Percentiles rank a stretch among this genome's conserved stretches.
Evolutionary conservation across 2,329 filamentous ascomycete species (phyloP).

Genomic region (Sporothrix dimorphospora): DNA sequence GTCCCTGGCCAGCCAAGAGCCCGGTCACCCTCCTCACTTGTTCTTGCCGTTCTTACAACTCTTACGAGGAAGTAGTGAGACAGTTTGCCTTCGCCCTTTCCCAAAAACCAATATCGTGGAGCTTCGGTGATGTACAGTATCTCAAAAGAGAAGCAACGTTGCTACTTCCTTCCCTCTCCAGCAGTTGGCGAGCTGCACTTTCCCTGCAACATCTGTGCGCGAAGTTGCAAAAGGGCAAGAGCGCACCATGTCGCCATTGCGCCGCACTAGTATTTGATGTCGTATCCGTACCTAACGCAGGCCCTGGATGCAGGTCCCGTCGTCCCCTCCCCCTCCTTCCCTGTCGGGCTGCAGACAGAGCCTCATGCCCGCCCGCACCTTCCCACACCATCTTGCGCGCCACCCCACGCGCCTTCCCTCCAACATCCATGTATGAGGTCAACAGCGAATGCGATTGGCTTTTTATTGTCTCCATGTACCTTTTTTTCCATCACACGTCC

Average conservation of each 20-base stretch:
- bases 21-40: not conserved
- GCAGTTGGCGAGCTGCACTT: too few species aligned
- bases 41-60: not conserved
- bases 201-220: slow-evolving; percentile 11
- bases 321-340: not conserved
- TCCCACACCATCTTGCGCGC: not conserved
- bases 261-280: not conserved
- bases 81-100: not conserved
- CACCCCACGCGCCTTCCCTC: slow-evolving; percentile 8
- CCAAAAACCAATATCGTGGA: not conserved
- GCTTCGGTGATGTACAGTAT: not conserved
- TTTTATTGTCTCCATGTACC: not conserved
- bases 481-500: slow-evolving; percentile 1
- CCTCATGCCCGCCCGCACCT: slow-evolving; percentile 15
- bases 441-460: not conserved
- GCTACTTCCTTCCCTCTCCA: not conserved
- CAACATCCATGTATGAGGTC: slow-evolving; percentile 1
- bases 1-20: not conserved
- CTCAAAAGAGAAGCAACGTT: slow-evolving; percentile 9
- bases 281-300: slow-evolving; percentile 22
- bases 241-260: slow-evolving; percentile 4
- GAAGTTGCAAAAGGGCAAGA: not conserved
- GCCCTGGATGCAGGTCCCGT: slow-evolving; percentile 9
- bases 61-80: not conserved
- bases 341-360: slow-evolving; percentile 11